These are phyloP conservation scores for Tetradesmus lagerheimii DNA, from an alignment of 139 green algal genomes.

Conservation along the genomic window DNA sequence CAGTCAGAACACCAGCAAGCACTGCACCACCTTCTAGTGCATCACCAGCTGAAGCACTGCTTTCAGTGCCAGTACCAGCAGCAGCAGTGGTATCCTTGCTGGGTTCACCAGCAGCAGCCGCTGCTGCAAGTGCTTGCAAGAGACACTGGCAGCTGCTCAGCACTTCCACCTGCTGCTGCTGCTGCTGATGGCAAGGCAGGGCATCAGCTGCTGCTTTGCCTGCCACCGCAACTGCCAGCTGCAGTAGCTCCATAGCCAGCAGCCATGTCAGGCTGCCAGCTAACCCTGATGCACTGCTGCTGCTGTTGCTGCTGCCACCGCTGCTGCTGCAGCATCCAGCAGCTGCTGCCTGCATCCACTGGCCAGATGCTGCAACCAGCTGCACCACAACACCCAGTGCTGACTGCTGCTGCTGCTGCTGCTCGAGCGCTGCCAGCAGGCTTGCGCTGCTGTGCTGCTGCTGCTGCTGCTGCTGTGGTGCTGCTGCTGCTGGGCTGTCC, in stretches of 20 bases:
- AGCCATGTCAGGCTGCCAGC: not conserved
- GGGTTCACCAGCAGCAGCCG: not conserved
- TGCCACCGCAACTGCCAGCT: not conserved
- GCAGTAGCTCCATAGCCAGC: not conserved
- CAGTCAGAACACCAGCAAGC: slow-evolving; percentile 5
- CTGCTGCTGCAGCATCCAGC: not conserved
- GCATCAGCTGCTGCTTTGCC: not conserved
- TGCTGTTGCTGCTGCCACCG: not conserved
- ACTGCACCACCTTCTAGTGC: not conserved
- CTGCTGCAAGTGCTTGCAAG: not conserved
- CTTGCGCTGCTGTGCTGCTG: not conserved
- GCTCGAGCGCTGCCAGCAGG: not conserved
- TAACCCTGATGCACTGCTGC: not conserved
- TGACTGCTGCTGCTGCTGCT: slow-evolving; percentile 12
- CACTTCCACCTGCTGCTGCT: not conserved
- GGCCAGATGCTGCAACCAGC: not conserved
- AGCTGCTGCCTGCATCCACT: not conserved
- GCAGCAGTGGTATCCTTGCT: not conserved
- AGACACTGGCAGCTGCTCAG: not conserved
- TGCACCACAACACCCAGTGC: not conserved
- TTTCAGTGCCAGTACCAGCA: not conserved
- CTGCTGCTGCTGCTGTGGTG: not conserved
- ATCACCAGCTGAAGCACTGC: not conserved
- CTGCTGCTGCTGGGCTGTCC: not conserved
- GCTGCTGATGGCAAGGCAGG: not conserved